phyloP scores from a whole-genome alignment of 1,139 yeast species.

The Lodderomyces pseudojiufengensis region DNA sequence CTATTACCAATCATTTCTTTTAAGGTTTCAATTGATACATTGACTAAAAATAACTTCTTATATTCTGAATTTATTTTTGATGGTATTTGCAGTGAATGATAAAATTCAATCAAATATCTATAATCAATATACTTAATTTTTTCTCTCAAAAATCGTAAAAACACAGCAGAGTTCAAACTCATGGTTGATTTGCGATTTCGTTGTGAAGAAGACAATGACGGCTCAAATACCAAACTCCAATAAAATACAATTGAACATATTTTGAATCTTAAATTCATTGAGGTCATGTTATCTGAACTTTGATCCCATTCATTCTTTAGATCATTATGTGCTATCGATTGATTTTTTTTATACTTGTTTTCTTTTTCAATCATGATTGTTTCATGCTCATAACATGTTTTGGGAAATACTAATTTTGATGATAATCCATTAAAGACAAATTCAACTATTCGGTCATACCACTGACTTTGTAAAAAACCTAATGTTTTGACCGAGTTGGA shows the following conservation, averaged over 20 bases:
- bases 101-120: slow-evolving; percentile 13
- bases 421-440: slow-evolving; percentile 27
- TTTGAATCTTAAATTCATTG: slow-evolving; percentile 27
- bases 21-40: slow-evolving; percentile 10
- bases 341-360: slow-evolving; percentile 8
- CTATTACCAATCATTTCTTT: slow-evolving; percentile 9
- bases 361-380: slow-evolving; percentile 18
- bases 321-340: neutral
- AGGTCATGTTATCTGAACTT: slow-evolving; percentile 23
- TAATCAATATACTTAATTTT: slow-evolving; percentile 11
- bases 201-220: slow-evolving; percentile 2
- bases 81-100: slow-evolving; percentile 4
- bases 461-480: slow-evolving; percentile 17
- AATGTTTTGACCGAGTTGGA: slow-evolving; percentile 18
- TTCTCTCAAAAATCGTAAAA: slow-evolving; percentile 8
- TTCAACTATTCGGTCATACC: slow-evolving; percentile 35
- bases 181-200: neutral
- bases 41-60: slow-evolving; percentile 10
- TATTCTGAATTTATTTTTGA: slow-evolving; percentile 6
- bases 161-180: slow-evolving; percentile 5
- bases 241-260: slow-evolving; percentile 21
- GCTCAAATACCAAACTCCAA: slow-evolving; percentile 18
- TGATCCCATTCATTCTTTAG: neutral
- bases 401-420: slow-evolving; percentile 15
- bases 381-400: slow-evolving; percentile 31